phyloP scores from a whole-genome alignment of 208 protist genomes.

The Crithidia expoeki region DNA sequence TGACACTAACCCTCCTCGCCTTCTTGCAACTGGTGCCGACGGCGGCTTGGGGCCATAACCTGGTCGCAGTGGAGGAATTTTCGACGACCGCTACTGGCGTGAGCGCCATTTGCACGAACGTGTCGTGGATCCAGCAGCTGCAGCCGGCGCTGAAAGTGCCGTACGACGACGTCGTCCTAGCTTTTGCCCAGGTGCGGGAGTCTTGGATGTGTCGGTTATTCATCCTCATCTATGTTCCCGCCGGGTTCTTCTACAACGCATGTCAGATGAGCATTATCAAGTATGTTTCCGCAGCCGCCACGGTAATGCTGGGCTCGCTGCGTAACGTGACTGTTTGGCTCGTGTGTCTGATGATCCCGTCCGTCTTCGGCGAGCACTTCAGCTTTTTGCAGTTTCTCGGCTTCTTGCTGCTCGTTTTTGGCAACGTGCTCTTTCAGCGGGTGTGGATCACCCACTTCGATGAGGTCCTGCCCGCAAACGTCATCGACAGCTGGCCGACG shows the following conservation, averaged over 20 bases:
- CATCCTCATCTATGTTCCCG: constrained; percentile 50
- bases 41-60: constrained; percentile 47
- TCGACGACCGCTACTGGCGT: background rate
- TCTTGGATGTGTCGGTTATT: constrained; percentile 49
- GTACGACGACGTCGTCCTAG: constrained; percentile 70
- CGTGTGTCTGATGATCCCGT: constrained; percentile 58
- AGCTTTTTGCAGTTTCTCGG: constrained; percentile 67
- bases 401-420: constrained; percentile 59
- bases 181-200: constrained; percentile 58
- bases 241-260: constrained; percentile 69
- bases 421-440: constrained; percentile 73
- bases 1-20: constrained; percentile 70
- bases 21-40: constrained; percentile 75
- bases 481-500: constrained; percentile 40
- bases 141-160: constrained; percentile 44
- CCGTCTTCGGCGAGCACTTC: constrained; percentile 72
- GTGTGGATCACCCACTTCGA: constrained; percentile 53
- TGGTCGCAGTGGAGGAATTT: constrained; percentile 34
- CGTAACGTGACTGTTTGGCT: constrained; percentile 77
- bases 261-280: constrained; percentile 74
- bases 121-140: constrained; percentile 32
- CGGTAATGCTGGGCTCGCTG: constrained; percentile 74
- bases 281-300: constrained; percentile 66
- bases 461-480: constrained; percentile 37
- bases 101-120: constrained; percentile 19